Evolutionary conservation across 148 eudicot species (phyloP), one percentile per base, ranked within the genome.

Genomic region (Pharnaceum exiguum): DNA sequence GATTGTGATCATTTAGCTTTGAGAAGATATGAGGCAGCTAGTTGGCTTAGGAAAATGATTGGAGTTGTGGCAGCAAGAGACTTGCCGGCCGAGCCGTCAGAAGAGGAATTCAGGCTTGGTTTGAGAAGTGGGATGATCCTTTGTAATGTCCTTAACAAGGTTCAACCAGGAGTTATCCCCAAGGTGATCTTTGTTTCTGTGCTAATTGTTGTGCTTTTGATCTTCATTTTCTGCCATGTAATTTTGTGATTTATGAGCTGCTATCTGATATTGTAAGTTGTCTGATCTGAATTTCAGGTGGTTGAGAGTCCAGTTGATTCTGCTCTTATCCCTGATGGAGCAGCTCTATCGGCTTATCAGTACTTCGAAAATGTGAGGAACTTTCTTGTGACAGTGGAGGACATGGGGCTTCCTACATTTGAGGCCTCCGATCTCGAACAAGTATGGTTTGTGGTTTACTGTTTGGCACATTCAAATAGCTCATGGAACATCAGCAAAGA

Each of bases 341-440:
- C 98, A 51, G 98, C 98, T 61, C 76, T 93, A 59, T 88, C 95
- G 7, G 96, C 87, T 17, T 94, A 79, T 70, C 99, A 94, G 60
- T 86, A 89, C 79, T 94, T 89, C 57, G 99, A 94, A 66, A 94
- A 94, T 60, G 93, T 89, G 42, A 79, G 99, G 70, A 94, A 94
- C 63, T 94, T 82, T 75, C 93, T 94, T 38, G 96, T 85, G 17
- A 91, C 95, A 10, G 82, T 77, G 17, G 82, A 74, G 77, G 80
- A 84, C 52, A 43, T 89, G 67, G 91, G 91, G 33, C 73, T 94
- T 46, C 99, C 99, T 53, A 82, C 91, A 30, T 94, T 94, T 70
- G 96, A 94, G 71, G 96, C 89, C 18, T 94, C 99, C 68, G 99
- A 94, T 82, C 84, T 94, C 17, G 99, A 84, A 60, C 96, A 93